Evolutionary conservation across 768 basidiomycete species (phyloP).

Genomic region (Rickenella mellea): DNA sequence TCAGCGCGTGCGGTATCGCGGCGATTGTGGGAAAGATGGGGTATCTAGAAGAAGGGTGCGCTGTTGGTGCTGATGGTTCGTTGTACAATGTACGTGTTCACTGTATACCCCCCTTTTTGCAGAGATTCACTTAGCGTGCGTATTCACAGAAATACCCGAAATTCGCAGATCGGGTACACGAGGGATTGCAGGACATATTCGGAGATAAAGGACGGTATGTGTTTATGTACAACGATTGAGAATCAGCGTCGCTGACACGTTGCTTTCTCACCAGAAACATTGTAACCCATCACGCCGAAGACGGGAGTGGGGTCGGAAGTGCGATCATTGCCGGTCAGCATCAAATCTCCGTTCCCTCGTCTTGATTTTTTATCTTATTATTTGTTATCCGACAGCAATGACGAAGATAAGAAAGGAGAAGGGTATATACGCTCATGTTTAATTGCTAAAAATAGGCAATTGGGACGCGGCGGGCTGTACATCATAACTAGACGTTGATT

Average conservation of each 20-base stretch:
- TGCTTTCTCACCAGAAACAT: constrained; percentile 41
- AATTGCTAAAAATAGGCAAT: too few relatives aligned
- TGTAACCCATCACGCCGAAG: constrained; percentile 76
- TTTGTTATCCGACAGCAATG: constrained; percentile 52
- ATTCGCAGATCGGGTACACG: constrained; percentile 87
- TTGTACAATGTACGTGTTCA: constrained; percentile 71
- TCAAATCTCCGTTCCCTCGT: not conserved
- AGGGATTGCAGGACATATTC: constrained; percentile 89
- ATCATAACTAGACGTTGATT: too few relatives aligned
- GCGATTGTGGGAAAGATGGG: constrained; percentile 94
- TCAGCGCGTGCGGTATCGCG: constrained; percentile 94
- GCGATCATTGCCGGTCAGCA: constrained; percentile 83
- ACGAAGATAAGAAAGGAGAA: constrained; percentile 72
- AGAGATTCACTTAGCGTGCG: not conserved
- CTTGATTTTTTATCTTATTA: constrained; percentile 3
- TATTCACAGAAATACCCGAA: constrained; percentile 87
- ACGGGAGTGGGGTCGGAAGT: constrained; percentile 90
- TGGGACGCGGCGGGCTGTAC: too few relatives aligned
- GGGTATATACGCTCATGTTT: constrained; percentile 46
- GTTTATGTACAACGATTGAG: not conserved
- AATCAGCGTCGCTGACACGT: not conserved
- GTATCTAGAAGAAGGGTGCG: constrained; percentile 83
- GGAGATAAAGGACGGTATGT: constrained; percentile 89
- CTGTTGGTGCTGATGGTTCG: constrained; percentile 89
- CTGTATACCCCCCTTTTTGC: not conserved